Evolutionary conservation across 768 basidiomycete species (phyloP).

Genomic region (Cyclocybe aegerita): DNA sequence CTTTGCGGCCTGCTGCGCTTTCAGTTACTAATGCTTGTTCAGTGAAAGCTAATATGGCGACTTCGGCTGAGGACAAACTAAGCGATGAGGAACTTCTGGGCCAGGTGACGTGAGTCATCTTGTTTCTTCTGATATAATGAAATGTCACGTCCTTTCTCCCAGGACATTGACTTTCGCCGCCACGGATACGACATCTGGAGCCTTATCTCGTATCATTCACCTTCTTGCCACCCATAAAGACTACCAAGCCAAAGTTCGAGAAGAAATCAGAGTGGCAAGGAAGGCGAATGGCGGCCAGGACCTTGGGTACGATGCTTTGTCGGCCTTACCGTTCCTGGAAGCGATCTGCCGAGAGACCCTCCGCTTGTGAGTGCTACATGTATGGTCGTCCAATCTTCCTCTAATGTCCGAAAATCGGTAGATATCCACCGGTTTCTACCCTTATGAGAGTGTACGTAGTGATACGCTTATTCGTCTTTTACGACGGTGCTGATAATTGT

Average conservation of each 20-base stretch:
- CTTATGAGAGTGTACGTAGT: conserved; percentile 4
- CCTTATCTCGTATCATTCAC: conserved; percentile 28
- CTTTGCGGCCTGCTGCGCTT: not conserved
- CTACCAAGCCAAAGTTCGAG: conserved; percentile 31
- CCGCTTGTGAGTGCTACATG: conserved; percentile 23
- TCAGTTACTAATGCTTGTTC: not conserved
- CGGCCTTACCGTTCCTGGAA: conserved; percentile 32
- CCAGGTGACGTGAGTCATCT: conserved; percentile 24
- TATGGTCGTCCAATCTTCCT: not conserved
- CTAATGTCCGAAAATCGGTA: not conserved
- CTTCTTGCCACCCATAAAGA: conserved; percentile 30
- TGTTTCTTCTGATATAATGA: not conserved
- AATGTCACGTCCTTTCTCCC: not conserved
- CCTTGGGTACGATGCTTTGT: conserved; percentile 32
- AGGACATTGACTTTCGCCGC: conserved; percentile 38
- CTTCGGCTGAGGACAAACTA: conserved; percentile 24
- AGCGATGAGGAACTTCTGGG: conserved; percentile 31
- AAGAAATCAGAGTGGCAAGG: conserved; percentile 28
- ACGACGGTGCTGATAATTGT: too few species aligned
- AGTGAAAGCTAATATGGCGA: conserved; percentile 33
- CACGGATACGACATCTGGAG: conserved; percentile 38
- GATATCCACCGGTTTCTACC: conserved; percentile 20
- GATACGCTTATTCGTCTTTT: not conserved
- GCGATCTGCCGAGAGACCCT: conserved; percentile 37
- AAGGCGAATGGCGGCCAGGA: conserved; percentile 15